Conservation (phyloP, 2,329 filamentous ascomycete genomes). For the Diaporthe vexans region DNA sequence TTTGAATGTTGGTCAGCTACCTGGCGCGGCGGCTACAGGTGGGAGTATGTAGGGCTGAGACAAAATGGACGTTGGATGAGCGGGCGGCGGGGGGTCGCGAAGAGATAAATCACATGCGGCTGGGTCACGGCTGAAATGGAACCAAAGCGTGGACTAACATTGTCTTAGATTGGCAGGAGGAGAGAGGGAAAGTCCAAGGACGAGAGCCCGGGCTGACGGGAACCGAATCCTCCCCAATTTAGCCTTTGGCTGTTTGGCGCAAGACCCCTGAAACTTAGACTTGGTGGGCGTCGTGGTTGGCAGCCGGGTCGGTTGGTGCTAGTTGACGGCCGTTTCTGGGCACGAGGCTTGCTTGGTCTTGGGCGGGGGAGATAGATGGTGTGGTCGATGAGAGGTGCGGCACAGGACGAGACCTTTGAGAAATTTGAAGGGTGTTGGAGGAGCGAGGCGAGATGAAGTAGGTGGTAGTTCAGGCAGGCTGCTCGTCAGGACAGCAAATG, state of each 20-base stretch:
- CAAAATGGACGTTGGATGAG: not conserved
- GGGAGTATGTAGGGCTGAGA: not conserved
- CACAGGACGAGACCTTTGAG: slow-evolving; percentile 11
- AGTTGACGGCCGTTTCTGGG: not conserved
- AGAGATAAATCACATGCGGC: slow-evolving; percentile 31
- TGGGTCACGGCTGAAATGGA: slow-evolving; percentile 14
- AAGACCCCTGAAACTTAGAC: slow-evolving; percentile 16
- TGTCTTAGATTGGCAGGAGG: slow-evolving; percentile 1
- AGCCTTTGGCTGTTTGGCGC: not conserved
- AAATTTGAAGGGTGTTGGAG: not conserved
- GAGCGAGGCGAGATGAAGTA: not conserved
- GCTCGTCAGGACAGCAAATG: not conserved
- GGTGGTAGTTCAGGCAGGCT: not conserved
- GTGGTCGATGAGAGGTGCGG: slow-evolving; percentile 21
- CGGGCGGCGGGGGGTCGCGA: slow-evolving; percentile 1
- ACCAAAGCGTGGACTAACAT: slow-evolving; percentile 28
- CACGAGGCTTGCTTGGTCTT: slow-evolving; percentile 15
- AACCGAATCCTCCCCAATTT: slow-evolving; percentile 11
- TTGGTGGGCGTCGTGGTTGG: slow-evolving; percentile 11
- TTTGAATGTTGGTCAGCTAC: slow-evolving; percentile 35
- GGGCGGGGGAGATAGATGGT: slow-evolving; percentile 18
- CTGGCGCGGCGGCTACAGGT: not conserved
- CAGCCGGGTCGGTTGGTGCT: slow-evolving; percentile 5
- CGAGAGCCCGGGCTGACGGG: not conserved
- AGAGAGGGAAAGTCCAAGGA: not conserved